phyloP scores from a whole-genome alignment of 148 eudicot species.

The Vaccinium macrocarpon region DNA sequence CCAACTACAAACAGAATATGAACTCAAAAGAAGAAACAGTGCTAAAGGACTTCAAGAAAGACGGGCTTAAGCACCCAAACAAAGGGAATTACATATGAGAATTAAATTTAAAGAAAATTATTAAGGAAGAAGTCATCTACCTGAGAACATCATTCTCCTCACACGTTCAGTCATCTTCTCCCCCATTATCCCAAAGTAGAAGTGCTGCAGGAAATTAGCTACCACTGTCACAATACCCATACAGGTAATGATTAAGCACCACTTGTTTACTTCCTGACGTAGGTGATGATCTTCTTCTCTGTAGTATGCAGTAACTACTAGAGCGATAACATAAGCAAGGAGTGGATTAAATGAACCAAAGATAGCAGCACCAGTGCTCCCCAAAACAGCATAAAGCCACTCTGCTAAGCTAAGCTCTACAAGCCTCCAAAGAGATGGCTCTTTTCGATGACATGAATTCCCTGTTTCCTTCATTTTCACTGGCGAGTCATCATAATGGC shows the following conservation, averaged over 20 bases:
- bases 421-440: conserved; percentile 94
- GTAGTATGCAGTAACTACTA: conserved; percentile 78
- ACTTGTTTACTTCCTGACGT: conserved; percentile 74
- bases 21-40: neutral
- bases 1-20: neutral
- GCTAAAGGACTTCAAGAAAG: neutral
- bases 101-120: neutral
- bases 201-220: conserved; percentile 96
- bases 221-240: conserved; percentile 96
- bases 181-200: conserved; percentile 98
- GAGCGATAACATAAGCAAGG: conserved; percentile 92
- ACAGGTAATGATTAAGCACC: conserved; percentile 93
- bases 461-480: conserved; percentile 37
- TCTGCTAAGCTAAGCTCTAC: conserved; percentile 96
- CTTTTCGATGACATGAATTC: conserved; percentile 35
- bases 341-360: conserved; percentile 97
- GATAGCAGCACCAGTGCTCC: conserved; percentile 95
- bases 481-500: conserved; percentile 51
- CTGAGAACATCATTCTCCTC: conserved; percentile 99
- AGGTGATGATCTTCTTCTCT: conserved; percentile 40
- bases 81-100: neutral
- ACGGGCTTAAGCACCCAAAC: neutral
- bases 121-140: conserved; percentile 25
- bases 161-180: conserved; percentile 99
- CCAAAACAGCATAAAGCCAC: conserved; percentile 97